phyloP scores from a whole-genome alignment of 257 asterid species.

The Lavandula angustifolia region DNA sequence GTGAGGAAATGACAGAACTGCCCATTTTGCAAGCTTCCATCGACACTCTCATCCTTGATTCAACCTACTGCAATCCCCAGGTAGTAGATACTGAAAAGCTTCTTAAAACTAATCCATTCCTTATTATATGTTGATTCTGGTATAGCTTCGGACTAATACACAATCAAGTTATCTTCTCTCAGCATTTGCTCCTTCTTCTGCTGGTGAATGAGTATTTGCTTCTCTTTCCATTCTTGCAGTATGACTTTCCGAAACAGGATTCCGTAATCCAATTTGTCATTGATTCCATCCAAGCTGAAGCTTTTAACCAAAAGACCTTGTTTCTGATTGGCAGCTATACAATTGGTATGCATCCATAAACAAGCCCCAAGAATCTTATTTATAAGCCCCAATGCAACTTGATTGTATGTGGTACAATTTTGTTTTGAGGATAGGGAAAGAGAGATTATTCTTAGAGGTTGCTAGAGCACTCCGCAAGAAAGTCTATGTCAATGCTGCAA shows the following conservation, averaged over 20 bases:
- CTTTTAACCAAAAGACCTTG: slow-evolving; percentile 81
- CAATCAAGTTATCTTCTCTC: not conserved
- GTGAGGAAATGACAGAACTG: slow-evolving; percentile 67
- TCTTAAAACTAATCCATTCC: not conserved
- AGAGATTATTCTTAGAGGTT: slow-evolving; percentile 80
- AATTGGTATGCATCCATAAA: slow-evolving; percentile 56
- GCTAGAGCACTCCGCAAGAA: slow-evolving; percentile 84
- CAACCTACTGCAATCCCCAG: slow-evolving; percentile 92
- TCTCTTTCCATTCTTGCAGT: slow-evolving; percentile 53
- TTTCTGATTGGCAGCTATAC: slow-evolving; percentile 96
- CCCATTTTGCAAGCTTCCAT: slow-evolving; percentile 51
- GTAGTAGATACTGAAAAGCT: slow-evolving; percentile 38
- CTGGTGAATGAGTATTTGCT: slow-evolving; percentile 8
- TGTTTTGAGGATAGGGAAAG: slow-evolving; percentile 62
- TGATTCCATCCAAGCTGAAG: slow-evolving; percentile 96
- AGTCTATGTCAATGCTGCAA: slow-evolving; percentile 71
- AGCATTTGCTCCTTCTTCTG: slow-evolving; percentile 8
- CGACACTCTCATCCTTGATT: slow-evolving; percentile 89
- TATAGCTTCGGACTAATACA: not conserved
- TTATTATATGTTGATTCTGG: not conserved
- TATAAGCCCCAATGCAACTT: not conserved
- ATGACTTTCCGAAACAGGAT: slow-evolving; percentile 93
- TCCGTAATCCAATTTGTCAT: slow-evolving; percentile 86
- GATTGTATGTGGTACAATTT: slow-evolving; percentile 10
- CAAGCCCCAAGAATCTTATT: slow-evolving; percentile 7